A percentile compares a stretch with the other conserved stretches of the same genome.
phyloP scores from a whole-genome alignment of 306 rosid species.

The Dicorynia guianensis region DNA sequence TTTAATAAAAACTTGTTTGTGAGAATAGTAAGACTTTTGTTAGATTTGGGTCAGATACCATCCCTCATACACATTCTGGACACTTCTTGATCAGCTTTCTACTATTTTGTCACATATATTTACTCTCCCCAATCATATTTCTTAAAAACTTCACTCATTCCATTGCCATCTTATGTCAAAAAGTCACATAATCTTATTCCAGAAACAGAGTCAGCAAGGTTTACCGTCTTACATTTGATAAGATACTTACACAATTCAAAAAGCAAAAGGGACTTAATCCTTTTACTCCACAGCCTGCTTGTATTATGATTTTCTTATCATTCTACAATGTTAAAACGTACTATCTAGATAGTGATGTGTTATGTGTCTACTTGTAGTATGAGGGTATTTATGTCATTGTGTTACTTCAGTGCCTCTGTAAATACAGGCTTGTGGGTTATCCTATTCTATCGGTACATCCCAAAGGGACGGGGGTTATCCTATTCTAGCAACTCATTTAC shows the following conservation, averaged over 20 bases:
- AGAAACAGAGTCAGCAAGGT: background rate
- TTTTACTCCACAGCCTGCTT: background rate
- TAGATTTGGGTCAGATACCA: background rate
- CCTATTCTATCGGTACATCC: too few species aligned
- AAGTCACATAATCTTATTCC: background rate
- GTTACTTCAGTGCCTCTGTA: too few species aligned
- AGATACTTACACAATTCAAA: background rate
- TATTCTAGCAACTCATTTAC: too few species aligned
- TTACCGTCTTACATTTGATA: background rate
- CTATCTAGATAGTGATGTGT: too few species aligned
- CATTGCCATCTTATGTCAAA: background rate
- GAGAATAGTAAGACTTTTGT: too few species aligned
- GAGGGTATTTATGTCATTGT: too few species aligned
- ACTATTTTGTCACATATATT: background rate
- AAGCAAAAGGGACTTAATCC: background rate
- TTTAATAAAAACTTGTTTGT: too few species aligned
- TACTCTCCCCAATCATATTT: background rate
- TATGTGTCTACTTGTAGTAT: too few species aligned
- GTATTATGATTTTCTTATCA: background rate
- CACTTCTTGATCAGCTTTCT: background rate
- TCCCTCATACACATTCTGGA: background rate
- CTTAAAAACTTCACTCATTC: background rate
- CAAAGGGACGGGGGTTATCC: too few species aligned
- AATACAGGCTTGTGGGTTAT: too few species aligned
- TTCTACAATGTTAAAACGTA: background rate